Conservation (phyloP, 768 basidiomycete species). For the Suillus ampliporus region DNA sequence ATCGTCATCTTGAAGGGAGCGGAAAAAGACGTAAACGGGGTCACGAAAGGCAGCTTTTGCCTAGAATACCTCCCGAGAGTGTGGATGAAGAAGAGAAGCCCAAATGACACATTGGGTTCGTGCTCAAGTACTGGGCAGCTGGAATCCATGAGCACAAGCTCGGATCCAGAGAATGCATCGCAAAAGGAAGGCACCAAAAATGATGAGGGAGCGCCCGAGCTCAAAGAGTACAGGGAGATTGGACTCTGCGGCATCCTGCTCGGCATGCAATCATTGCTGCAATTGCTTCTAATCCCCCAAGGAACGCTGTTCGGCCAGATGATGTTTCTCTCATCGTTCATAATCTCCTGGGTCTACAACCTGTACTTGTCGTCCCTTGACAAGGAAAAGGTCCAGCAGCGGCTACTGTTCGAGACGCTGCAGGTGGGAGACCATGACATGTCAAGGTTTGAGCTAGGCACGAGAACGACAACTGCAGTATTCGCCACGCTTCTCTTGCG, state of each 20-base stretch:
- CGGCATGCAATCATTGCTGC: conserved; percentile 21
- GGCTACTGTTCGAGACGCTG: neutral
- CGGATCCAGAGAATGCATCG: neutral
- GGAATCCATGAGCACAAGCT: neutral
- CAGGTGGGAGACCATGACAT: conserved; percentile 11
- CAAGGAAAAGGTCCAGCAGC: neutral
- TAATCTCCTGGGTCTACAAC: conserved; percentile 28
- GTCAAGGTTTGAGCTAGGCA: conserved; percentile 21
- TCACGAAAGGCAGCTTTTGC: conserved; percentile 38
- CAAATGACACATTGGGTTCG: neutral
- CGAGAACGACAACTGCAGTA: conserved; percentile 24
- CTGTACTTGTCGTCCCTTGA: conserved; percentile 34
- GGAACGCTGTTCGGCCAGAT: conserved; percentile 25
- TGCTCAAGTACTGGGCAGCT: neutral
- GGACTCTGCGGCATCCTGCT: conserved; percentile 24
- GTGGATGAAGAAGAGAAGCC: neutral
- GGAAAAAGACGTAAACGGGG: too few species aligned
- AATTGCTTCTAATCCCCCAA: conserved; percentile 27
- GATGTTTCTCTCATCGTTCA: conserved; percentile 25
- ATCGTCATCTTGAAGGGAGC: too few species aligned
- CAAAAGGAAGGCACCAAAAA: neutral
- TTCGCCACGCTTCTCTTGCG: conserved; percentile 14
- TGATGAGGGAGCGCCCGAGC: neutral
- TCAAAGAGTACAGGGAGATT: conserved; percentile 6
- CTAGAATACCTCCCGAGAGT: conserved; percentile 25